These are phyloP conservation scores for Zymoseptoria pseudotritici DNA, from an alignment of 2,329 filamentous ascomycete genomes.

Conservation along the genomic window DNA sequence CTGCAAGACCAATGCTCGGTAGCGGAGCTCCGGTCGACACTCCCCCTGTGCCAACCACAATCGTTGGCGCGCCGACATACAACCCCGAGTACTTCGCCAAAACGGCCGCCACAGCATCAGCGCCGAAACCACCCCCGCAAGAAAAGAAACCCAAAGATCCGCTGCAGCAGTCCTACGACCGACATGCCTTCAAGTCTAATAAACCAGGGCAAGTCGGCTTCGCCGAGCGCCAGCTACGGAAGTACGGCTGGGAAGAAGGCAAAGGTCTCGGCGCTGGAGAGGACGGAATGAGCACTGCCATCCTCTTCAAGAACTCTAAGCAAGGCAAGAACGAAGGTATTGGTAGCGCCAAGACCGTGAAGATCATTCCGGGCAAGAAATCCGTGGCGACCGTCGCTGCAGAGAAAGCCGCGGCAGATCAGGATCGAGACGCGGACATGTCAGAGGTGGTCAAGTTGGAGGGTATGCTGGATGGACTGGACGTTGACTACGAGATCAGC, in stretches of 20 bases:
- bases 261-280: slow-evolving; percentile 75
- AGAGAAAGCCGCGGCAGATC: slow-evolving; percentile 27
- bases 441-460: slow-evolving; percentile 74
- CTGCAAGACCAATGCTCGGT: background rate
- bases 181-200: slow-evolving; percentile 45
- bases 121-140: slow-evolving; percentile 3
- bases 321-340: slow-evolving; percentile 31
- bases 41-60: background rate
- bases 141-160: slow-evolving; percentile 28
- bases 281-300: slow-evolving; percentile 74
- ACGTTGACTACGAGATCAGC: slow-evolving; percentile 71
- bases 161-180: slow-evolving; percentile 22
- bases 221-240: slow-evolving; percentile 79
- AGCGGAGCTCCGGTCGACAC: background rate
- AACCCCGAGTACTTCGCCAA: slow-evolving; percentile 11
- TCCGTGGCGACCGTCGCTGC: slow-evolving; percentile 32
- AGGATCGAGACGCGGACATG: slow-evolving; percentile 46
- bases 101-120: slow-evolving; percentile 13
- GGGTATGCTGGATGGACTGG: slow-evolving; percentile 80
- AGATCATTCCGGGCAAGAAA: slow-evolving; percentile 70
- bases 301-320: slow-evolving; percentile 80
- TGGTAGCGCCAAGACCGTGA: slow-evolving; percentile 56
- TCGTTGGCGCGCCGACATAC: slow-evolving; percentile 7
- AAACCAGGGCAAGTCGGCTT: slow-evolving; percentile 77
- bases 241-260: slow-evolving; percentile 89